These are phyloP conservation scores for Cystobasidium pallidum DNA, from an alignment of 1,284 basidiomycete species.

Conservation along the genomic window DNA sequence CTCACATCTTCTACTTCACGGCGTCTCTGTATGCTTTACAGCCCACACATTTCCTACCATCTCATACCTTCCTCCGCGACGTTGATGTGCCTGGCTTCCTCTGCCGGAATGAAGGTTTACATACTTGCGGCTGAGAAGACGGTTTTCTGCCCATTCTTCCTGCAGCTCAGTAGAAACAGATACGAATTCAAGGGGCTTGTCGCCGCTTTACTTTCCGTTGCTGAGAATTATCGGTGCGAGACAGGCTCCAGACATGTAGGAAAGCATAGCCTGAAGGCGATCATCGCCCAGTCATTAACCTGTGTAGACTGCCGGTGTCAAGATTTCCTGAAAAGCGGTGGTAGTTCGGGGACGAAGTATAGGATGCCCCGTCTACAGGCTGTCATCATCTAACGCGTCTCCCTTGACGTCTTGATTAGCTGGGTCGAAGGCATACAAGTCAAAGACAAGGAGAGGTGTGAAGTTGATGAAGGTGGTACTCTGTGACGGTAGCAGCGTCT, in stretches of 20 bases:
- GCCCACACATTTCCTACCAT: constrained; percentile 37
- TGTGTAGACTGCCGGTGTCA: constrained; percentile 23
- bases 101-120: constrained; percentile 14
- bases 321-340: constrained; percentile 30
- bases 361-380: constrained; percentile 23
- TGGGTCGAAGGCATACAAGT: constrained; percentile 33
- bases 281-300: constrained; percentile 17
- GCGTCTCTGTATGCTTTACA: constrained; percentile 22
- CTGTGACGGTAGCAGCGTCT: constrained; percentile 32
- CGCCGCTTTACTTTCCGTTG: constrained; percentile 3
- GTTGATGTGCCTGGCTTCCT: constrained; percentile 14
- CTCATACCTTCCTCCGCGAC: constrained; percentile 27
- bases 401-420: constrained; percentile 27
- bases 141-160: constrained; percentile 15
- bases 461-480: constrained; percentile 34
- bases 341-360: constrained; percentile 11
- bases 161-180: constrained; percentile 31
- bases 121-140: constrained; percentile 30
- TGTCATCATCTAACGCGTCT: constrained; percentile 22
- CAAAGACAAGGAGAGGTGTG: constrained; percentile 21
- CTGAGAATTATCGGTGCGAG: constrained; percentile 30
- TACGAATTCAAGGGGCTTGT: constrained; percentile 15
- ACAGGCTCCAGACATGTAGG: constrained; percentile 20
- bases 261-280: constrained; percentile 15
- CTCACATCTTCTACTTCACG: constrained; percentile 18